A percentile compares a stretch with the other conserved stretches of the same genome.
These are phyloP conservation scores for Primulina huaijiensis DNA, from an alignment of 257 asterid species.

Conservation along the genomic window DNA sequence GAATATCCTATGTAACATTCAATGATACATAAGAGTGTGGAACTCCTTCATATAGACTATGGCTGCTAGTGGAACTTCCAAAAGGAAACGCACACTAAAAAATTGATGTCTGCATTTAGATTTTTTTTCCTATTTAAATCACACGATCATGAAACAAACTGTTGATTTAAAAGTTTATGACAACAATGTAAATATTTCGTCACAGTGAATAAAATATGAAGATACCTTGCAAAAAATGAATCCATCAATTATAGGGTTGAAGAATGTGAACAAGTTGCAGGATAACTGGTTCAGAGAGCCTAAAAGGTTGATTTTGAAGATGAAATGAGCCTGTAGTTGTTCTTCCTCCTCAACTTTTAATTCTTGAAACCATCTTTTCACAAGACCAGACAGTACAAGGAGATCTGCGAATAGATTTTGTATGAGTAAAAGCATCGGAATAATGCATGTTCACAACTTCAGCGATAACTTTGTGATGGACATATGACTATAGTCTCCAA, in stretches of 20 bases:
- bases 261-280: slow-evolving; percentile 64
- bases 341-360: slow-evolving; percentile 57
- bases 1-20: neutral
- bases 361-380: slow-evolving; percentile 74
- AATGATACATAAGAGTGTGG: neutral
- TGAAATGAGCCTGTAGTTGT: slow-evolving; percentile 60
- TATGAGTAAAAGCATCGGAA: slow-evolving; percentile 18
- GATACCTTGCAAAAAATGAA: slow-evolving; percentile 71
- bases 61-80: neutral
- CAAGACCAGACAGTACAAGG: slow-evolving; percentile 56
- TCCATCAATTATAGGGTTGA: slow-evolving; percentile 54
- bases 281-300: slow-evolving; percentile 56
- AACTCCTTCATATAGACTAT: slow-evolving; percentile 4
- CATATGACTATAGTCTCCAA: slow-evolving; percentile 6
- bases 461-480: neutral
- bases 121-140: slow-evolving; percentile 4
- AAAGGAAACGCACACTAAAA: slow-evolving; percentile 15
- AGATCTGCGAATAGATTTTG: slow-evolving; percentile 49
- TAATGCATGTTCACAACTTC: slow-evolving; percentile 7
- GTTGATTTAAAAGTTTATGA: neutral
- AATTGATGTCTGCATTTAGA: slow-evolving; percentile 1
- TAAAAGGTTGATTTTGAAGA: slow-evolving; percentile 59
- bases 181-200: slow-evolving; percentile 7
- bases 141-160: neutral
- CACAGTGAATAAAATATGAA: slow-evolving; percentile 11